Base-by-base conservation (phyloP, 2,329 filamentous ascomycete genomes). In the Aspergillus phoenicis region DNA sequence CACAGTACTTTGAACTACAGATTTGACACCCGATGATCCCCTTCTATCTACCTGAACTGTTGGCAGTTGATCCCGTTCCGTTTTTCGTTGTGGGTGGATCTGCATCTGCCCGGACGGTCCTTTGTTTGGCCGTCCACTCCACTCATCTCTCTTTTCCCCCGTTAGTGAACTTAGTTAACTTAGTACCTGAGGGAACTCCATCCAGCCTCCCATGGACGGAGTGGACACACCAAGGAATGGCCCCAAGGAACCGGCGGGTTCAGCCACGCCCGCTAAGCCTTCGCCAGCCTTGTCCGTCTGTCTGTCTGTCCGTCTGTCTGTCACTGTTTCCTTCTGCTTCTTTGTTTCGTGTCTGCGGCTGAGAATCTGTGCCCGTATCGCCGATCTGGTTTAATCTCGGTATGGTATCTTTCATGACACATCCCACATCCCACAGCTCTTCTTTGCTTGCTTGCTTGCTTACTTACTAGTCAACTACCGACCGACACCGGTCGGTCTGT, bases 201-300 rank as follows among this genome's bases (percentile, higher is more conserved):
- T 26, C 26, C 26, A 26, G 33, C 33, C 33, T 36, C 17, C 59
- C 60, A 51, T 62, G 45, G 60, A 43, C 39, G 39, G n/a, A 10
- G n/a, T 43, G 39, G 39, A 36, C 33, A 5, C 41, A 45, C 41
- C 41, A 52, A 62, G 49, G 33, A 53, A 30, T 53, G 55, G 48
- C 51, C 63, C 57, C 62, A 63, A 63, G 36, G 51, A 57, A 64
- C 53, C 47, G 52, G 51, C 63, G 54, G 53, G 47, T 38, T 33
- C 62, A 64, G 64, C 64, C 64, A 64, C 63, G 45, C 58, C 33
- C 62, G 65, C 65, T 65, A 60, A 64, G 66, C 62, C 63, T 58
- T 60, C 59, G 20, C 36, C 47, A 57, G 51, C 39, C 41, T 57
- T 45, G 60, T 54, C 59, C 58, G 63, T 62, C 58, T 49, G 48